Evolutionary conservation across 495 filamentous ascomycete genomes (phyloP), one percentile per base, ranked within the genome.

Genomic region (Bacidia rubella): DNA sequence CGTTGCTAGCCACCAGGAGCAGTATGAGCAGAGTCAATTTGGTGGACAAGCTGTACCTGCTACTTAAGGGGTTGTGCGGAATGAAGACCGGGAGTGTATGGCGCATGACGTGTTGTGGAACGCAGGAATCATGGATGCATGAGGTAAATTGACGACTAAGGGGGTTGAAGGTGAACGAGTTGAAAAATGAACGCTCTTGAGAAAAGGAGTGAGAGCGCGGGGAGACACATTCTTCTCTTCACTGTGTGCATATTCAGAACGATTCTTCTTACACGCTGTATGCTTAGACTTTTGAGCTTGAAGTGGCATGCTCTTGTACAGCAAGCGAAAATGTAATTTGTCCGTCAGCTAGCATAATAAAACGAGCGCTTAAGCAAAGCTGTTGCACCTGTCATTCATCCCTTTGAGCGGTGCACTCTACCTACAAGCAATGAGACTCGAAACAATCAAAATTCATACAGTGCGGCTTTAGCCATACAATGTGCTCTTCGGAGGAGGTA

Each of bases 1-100:
- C 27, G 52, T 52, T 17, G 54, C 52, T 25, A 56, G 59, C 29
- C 60, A 62, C 43, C 49, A 60, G 39, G 57, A 62, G 47, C 60
- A 62, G 35, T 62, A 62, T 29, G 40, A 62, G 39, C 52, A 62
- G 2, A 61, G 59, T 9, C 44, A 58, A 35, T 60, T 62, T 45
- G 60, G 60, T 29, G 60, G 57, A 11, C 57, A 62, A 50, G 60
- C 60, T 27, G 54, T 58, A 49, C 55, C 58, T 20, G 54, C 57
- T 42, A 57, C 26, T 39, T 62, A 54, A 45, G 23, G 19, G 12
- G 9, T 20, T 5, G 17, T 9, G 12, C 5, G 19, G 19, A 7
- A 9, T 9, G 41, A 5, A 5, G 29, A 35, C 29, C n/a, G n/a
- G 29, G 15, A 35, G 29, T 7, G 29, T 15, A 35, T 7, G 29